These are phyloP conservation scores for Cryptococcus floricola DNA, from an alignment of 1,284 basidiomycete species.

Conservation along the genomic window DNA sequence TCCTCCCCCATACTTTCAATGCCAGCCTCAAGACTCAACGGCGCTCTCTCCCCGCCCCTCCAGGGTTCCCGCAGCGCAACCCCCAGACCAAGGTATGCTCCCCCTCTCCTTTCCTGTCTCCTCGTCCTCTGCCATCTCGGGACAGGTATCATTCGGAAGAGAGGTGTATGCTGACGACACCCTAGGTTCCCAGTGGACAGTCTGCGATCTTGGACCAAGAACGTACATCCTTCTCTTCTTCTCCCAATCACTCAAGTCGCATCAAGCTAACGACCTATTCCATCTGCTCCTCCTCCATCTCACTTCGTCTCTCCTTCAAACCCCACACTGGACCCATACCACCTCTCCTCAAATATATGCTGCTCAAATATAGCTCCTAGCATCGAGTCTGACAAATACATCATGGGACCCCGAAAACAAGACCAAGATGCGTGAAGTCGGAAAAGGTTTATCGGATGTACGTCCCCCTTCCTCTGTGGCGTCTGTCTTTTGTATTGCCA, in stretches of 20 bases:
- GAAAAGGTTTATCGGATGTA: conserved; percentile 45
- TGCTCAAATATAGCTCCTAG: conserved; percentile 13
- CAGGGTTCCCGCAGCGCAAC: conserved; percentile 14
- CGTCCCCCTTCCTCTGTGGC: conserved; percentile 2
- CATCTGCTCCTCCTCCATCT: too few species aligned
- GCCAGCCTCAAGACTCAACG: conserved; percentile 21
- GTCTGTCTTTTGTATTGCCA: too few species aligned
- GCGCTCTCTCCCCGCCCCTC: conserved; percentile 23
- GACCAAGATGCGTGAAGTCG: conserved; percentile 25
- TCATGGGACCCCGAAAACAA: conserved; percentile 36
- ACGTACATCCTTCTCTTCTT: neutral
- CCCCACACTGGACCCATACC: too few species aligned
- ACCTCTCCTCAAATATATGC: too few species aligned
- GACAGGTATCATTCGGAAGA: neutral
- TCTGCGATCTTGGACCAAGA: conserved; percentile 23
- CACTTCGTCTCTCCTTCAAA: neutral
- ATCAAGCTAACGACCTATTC: neutral
- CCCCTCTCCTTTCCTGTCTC: neutral
- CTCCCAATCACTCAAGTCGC: neutral
- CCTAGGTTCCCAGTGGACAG: conserved; percentile 28
- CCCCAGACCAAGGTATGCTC: conserved; percentile 18
- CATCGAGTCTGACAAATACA: conserved; percentile 19
- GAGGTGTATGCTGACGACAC: neutral
- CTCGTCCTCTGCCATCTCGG: neutral
- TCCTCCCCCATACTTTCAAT: neutral